Conservation (phyloP, 495 filamentous ascomycete species). For the Jackrogersella multiformis region DNA sequence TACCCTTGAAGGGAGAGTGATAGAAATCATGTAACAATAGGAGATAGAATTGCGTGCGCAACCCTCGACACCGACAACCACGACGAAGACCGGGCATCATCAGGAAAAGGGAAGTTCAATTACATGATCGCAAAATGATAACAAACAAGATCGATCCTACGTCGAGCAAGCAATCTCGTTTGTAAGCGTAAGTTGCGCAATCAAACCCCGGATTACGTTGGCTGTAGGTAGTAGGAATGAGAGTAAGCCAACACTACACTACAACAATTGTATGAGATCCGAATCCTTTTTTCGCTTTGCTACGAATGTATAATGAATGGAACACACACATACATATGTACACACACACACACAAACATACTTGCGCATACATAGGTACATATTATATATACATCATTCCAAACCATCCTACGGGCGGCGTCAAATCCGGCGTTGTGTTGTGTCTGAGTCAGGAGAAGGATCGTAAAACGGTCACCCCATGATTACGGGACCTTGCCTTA, state of each 20-base stretch:
- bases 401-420: slow-evolving; percentile 32
- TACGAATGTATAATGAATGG: slow-evolving; percentile 19
- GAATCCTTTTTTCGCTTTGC: slow-evolving; percentile 13
- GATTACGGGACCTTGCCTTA: slow-evolving; percentile 34
- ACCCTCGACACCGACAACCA: slow-evolving; percentile 5
- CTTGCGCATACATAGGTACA: not conserved
- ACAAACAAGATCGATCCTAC: slow-evolving; percentile 15
- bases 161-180: slow-evolving; percentile 13
- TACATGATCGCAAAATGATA: slow-evolving; percentile 31
- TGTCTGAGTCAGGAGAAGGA: slow-evolving; percentile 46
- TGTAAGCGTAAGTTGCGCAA: slow-evolving; percentile 25
- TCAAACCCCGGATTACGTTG: slow-evolving; percentile 29
- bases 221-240: slow-evolving; percentile 9
- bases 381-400: slow-evolving; percentile 16
- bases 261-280: slow-evolving; percentile 20
- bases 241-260: slow-evolving; percentile 31
- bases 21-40: slow-evolving; percentile 24
- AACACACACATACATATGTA: slow-evolving; percentile 12
- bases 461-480: slow-evolving; percentile 27
- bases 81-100: slow-evolving; percentile 19
- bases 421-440: slow-evolving; percentile 39
- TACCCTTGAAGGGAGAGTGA: slow-evolving; percentile 32
- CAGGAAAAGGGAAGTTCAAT: slow-evolving; percentile 27
- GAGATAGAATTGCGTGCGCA: slow-evolving; percentile 7
- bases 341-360: not conserved